These are phyloP conservation scores for Saccharomycopsis hybrid DNA, from an alignment of 1,139 yeast genomes.

Conservation along the genomic window DNA sequence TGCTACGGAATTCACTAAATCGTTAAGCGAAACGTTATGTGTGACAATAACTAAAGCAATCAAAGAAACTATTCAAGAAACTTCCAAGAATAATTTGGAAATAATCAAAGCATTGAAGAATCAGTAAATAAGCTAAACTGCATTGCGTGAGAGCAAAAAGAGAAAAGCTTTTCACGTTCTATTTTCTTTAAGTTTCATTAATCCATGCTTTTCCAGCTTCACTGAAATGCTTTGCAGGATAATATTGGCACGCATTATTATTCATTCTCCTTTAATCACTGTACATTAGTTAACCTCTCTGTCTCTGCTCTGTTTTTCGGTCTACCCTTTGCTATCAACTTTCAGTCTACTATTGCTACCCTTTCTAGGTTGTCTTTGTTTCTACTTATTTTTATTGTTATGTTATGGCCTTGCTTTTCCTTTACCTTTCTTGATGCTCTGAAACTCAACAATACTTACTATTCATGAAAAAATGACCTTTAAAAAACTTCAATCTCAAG, in stretches of 20 bases:
- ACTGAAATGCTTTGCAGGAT: no score
- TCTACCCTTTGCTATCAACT: no score
- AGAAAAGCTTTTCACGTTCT: not conserved
- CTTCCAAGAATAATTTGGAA: conserved; percentile 20
- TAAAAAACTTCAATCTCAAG: no score
- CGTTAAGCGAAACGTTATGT: conserved; percentile 16
- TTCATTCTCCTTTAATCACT: no score
- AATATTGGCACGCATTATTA: no score
- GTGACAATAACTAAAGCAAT: conserved; percentile 12
- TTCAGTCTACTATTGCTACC: no score
- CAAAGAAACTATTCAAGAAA: conserved; percentile 19
- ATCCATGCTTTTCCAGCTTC: not conserved
- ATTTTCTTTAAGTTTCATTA: not conserved
- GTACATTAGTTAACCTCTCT: no score
- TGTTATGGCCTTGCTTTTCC: not conserved
- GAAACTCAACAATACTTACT: no score
- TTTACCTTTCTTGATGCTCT: not conserved
- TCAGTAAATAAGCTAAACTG: not conserved
- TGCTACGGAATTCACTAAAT: conserved; percentile 18
- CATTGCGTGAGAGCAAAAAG: no score
- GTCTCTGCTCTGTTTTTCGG: no score
- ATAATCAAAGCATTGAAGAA: conserved; percentile 17
- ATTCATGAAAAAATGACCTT: no score
- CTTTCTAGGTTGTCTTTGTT: not conserved
- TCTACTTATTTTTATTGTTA: not conserved